Base-by-base conservation (phyloP, 129 eudicot species). In the Arctium lappa region DNA sequence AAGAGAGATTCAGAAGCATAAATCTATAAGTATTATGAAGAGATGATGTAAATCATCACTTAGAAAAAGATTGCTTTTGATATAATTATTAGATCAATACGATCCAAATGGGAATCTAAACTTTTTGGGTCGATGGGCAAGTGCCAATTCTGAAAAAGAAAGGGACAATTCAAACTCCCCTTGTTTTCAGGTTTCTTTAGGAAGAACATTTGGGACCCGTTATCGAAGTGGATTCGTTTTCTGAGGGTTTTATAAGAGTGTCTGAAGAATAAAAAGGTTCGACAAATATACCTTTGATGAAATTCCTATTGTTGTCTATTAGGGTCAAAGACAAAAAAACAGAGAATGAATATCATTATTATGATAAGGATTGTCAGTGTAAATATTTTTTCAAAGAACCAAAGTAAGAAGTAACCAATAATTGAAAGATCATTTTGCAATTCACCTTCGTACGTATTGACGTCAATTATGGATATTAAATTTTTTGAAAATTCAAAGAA, bases 141-240 rank as follows among this genome's bases (percentile, higher is more conserved):
- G 78, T 71, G 78, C 50, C 71, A 80, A 50, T 48, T 50, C 37
- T 31, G 56, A 72, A 80, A 77, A 72, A 36, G 72, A 72, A 80
- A 56, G 72, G 32, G 72, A 80, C 84, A 80, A 72, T 72, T 72
- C 84, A 40, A 83, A 62, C 9, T 40, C 75, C 65, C 80, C 46
- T 82, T 69, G 40, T 68, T 46, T 76, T 34, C 6, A 78, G 39
- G 80, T 74, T 75, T 82, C 69, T 27, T 32, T 75, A 32, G 65
- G 32, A 68, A 76, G 39, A 81, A 84, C 79, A 78, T 72, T 62
- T 72, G 87, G 87, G 83, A 63, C 87, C 87, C 80, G 4, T 73
- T 63, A 46, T n/a, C 22, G 22, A 72, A 72, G 33, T 78, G 48
- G 79, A 72, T 84, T 73, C 74, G 76, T 44, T 42, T 79, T 77